Base-by-base conservation (phyloP, 2,329 filamentous ascomycete genomes). In the Lomentospora prolificans region DNA sequence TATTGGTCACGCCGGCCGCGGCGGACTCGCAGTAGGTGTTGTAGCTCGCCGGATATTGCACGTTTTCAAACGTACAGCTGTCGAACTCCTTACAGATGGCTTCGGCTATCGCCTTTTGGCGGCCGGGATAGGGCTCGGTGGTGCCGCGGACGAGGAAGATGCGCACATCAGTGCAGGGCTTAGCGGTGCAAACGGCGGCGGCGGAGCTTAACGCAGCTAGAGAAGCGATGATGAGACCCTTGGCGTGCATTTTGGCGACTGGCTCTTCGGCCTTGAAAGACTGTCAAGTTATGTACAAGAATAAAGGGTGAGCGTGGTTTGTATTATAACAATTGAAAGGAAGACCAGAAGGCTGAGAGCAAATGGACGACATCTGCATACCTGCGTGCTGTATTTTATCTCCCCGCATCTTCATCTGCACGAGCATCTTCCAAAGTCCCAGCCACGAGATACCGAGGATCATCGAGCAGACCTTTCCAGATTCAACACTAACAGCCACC, bases 21-120 rank as follows among this genome's bases (percentile, higher is more conserved):
- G 74, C 67, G 2, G 70, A 66, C 22, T 62, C 58, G 62, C 69
- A 72, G 62, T 72, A 73, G 10, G 62, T 61, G 59, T 69, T 67
- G 56, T 64, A 62, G 30, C 30, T 33, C 7, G 30, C 30, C 7
- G 30, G 30, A 58, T 62, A 67, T 39, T 63, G 58, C 39, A 72
- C 65, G 58, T 72, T 61, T 53, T 66, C 64, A 53, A 64, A 67
- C 56, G 65, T 64, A 58, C 65, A 67, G 56, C 61, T 63, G 53
- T 55, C 41, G 30, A 65, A 57, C n/a, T 61, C 63, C 3, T 53
- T 39, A 58, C 65, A 67, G 36, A 67, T 66, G 41, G 64, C 64
- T 8, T 57, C 56, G 53, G 60, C 61, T 0, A 66, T 60, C 50
- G 61, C 62, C 50, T 61, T 61, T 58, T 66, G 64, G 1, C 64